These are phyloP conservation scores for Terfezia boudieri DNA, from an alignment of 495 filamentous ascomycete species.

Conservation along the genomic window DNA sequence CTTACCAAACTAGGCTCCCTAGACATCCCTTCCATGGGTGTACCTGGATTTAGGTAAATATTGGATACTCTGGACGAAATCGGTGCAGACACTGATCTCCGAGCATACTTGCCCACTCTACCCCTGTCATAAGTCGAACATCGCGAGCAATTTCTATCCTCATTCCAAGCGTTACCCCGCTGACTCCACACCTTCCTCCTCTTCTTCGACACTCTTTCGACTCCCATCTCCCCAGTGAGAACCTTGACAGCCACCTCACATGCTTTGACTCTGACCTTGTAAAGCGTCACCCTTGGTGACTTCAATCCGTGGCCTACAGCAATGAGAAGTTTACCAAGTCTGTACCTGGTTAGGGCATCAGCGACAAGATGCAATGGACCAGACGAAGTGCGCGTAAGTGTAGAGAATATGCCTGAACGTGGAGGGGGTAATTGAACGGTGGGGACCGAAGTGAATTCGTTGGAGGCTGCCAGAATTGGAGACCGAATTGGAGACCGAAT, in stretches of 20 bases:
- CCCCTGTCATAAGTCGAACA: not conserved
- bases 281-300: not conserved
- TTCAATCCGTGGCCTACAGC: not conserved
- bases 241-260: not conserved
- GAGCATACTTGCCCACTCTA: not conserved
- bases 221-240: not conserved
- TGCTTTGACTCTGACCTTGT: not conserved
- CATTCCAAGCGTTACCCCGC: not conserved
- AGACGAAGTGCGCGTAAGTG: not conserved
- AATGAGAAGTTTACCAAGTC: not conserved
- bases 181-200: not conserved
- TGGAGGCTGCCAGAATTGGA: not conserved
- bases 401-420: not conserved
- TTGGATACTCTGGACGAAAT: not conserved
- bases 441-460: not conserved
- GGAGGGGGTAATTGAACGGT: not conserved
- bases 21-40: not conserved
- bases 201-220: not conserved
- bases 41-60: not conserved
- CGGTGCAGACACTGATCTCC: not conserved
- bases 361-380: not conserved
- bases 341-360: not conserved
- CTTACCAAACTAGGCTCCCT: not conserved
- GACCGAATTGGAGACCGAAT: not conserved
- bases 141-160: not conserved